These are phyloP conservation scores for Grammothele lineata DNA, from an alignment of 768 basidiomycete species.

Conservation along the genomic window DNA sequence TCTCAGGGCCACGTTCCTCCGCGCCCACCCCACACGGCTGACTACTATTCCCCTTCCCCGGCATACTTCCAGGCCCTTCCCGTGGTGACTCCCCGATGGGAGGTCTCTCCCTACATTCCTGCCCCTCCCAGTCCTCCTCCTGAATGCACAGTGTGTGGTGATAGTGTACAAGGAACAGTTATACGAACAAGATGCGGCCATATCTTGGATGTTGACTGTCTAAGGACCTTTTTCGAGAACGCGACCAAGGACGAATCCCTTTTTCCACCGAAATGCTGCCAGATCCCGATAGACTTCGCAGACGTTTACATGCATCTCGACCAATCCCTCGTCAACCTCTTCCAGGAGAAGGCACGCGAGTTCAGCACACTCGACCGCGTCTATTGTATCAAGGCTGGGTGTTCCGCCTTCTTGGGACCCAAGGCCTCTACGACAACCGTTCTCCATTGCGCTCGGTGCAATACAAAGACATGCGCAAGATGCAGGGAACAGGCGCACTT, in stretches of 20 bases:
- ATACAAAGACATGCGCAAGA: slow-evolving; percentile 11
- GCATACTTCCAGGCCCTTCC: too few species aligned
- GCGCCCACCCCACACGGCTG: too few species aligned
- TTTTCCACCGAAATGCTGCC: slow-evolving; percentile 23
- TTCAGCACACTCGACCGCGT: slow-evolving; percentile 20
- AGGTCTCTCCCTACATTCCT: too few species aligned
- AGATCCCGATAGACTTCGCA: slow-evolving; percentile 10
- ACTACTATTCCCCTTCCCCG: too few species aligned
- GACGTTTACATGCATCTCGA: slow-evolving; percentile 12
- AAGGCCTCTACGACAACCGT: not conserved
- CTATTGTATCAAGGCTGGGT: slow-evolving; percentile 18
- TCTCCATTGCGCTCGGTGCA: slow-evolving; percentile 2
- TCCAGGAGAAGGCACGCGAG: slow-evolving; percentile 16
- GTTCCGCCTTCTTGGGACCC: slow-evolving; percentile 21
- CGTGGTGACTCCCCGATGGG: too few species aligned
- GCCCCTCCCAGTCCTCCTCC: too few species aligned
- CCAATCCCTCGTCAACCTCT: slow-evolving; percentile 3
- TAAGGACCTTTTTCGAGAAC: slow-evolving; percentile 30
- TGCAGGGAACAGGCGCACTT: slow-evolving; percentile 13
- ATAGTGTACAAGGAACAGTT: slow-evolving; percentile 7
- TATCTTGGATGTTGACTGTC: slow-evolving; percentile 30
- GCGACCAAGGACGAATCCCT: slow-evolving; percentile 35
- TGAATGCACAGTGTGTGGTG: slow-evolving; percentile 17
- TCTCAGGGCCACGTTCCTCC: too few species aligned
- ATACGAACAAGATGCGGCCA: slow-evolving; percentile 30